A percentile compares a stretch with the other conserved stretches of the same genome.
These are phyloP conservation scores for Kodamaea sp. DNA, from an alignment of 1,139 yeast species.

Conservation along the genomic window DNA sequence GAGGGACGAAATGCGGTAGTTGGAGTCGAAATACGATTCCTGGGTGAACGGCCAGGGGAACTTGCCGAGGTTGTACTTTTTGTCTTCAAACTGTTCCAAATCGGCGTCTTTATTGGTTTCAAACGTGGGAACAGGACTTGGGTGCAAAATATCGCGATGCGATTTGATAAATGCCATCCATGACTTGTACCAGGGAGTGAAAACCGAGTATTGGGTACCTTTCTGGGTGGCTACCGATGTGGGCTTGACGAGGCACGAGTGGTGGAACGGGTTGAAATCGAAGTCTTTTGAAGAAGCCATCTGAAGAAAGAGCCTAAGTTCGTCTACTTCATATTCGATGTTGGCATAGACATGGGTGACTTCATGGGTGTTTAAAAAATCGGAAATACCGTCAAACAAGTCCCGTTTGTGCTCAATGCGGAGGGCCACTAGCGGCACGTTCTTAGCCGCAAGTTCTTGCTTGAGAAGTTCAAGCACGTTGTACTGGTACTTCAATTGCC, in stretches of 20 bases:
- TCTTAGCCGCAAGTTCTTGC: constrained; percentile 26
- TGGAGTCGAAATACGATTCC: constrained; percentile 16
- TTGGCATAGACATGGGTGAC: constrained; percentile 40
- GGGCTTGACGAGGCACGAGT: constrained; percentile 51
- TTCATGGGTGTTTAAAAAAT: constrained; percentile 25
- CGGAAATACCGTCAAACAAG: constrained; percentile 24
- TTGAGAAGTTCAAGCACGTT: constrained; percentile 33
- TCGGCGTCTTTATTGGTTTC: constrained; percentile 2
- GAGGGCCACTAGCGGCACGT: constrained; percentile 44
- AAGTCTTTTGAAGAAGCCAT: constrained; percentile 20
- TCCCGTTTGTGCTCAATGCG: constrained; percentile 28
- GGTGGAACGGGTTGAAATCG: constrained; percentile 38
- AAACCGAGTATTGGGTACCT: constrained; percentile 51
- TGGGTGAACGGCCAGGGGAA: constrained; percentile 9
- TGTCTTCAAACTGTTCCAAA: constrained; percentile 13
- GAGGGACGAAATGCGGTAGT: constrained; percentile 39
- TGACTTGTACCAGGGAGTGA: constrained; percentile 53
- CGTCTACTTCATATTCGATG: constrained; percentile 55
- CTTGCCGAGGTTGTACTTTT: constrained; percentile 4
- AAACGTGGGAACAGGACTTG: constrained; percentile 1
- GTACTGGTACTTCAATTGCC: constrained; percentile 40
- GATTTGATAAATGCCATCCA: constrained; percentile 39
- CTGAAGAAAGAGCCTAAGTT: constrained; percentile 37
- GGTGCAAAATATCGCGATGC: constrained; percentile 7
- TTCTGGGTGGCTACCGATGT: constrained; percentile 41